A percentile compares a stretch with the other conserved stretches of the same genome.
These are phyloP conservation scores for Solanum paucissectum DNA, from an alignment of 257 asterid genomes.

Conservation along the genomic window DNA sequence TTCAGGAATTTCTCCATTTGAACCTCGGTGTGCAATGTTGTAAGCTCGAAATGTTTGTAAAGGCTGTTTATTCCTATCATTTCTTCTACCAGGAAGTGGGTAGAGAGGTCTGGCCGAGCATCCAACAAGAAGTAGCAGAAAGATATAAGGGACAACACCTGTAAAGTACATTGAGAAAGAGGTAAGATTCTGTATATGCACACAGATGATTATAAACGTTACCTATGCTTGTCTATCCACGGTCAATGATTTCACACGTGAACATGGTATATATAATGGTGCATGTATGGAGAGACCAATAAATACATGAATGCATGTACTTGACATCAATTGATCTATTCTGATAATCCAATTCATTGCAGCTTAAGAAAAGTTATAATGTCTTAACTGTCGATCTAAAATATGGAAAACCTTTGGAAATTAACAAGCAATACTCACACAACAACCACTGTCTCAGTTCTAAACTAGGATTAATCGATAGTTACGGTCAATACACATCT, in stretches of 20 bases:
- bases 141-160: slow-evolving; percentile 49
- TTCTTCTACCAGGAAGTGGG: slow-evolving; percentile 88
- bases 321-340: not conserved
- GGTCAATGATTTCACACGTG: not conserved
- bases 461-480: not conserved
- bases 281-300: not conserved
- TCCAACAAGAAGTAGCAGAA: slow-evolving; percentile 57
- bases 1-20: slow-evolving; percentile 96
- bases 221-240: not conserved
- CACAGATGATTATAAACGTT: not conserved
- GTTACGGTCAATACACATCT: not conserved
- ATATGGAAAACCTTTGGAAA: not conserved
- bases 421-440: not conserved
- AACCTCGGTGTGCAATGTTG: slow-evolving; percentile 96
- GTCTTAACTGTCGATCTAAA: not conserved
- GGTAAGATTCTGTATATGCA: not conserved
- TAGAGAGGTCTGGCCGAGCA: slow-evolving; percentile 74
- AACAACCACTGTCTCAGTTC: not conserved
- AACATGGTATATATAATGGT: not conserved
- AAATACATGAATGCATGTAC: not conserved
- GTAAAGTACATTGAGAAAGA: slow-evolving; percentile 14
- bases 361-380: not conserved
- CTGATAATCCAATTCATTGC: not conserved
- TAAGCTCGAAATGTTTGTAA: slow-evolving; percentile 83
- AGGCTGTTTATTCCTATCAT: slow-evolving; percentile 60